A percentile compares a stretch with the other conserved stretches of the same genome.
These are phyloP conservation scores for Pilobolus umbonatus DNA, from an alignment of 192 early-diverging fungal genomes.

Conservation along the genomic window DNA sequence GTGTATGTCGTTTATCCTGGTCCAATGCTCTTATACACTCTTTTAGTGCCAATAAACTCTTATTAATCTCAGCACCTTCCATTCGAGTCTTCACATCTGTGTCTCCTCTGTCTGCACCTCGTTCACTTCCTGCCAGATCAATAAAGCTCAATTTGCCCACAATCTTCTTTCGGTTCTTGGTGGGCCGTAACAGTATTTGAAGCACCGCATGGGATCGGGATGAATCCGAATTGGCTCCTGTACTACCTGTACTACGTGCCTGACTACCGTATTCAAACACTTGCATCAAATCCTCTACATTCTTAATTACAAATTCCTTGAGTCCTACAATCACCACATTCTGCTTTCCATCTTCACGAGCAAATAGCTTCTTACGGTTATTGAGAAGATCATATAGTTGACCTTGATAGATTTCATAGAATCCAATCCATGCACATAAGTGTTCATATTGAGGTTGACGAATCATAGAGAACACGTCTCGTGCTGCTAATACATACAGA, in stretches of 20 bases:
- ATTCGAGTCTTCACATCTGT: constrained; percentile 91
- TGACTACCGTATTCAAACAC: constrained; percentile 92
- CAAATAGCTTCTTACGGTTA: constrained; percentile 84
- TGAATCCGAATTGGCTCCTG: constrained; percentile 94
- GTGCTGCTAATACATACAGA: constrained; percentile 87
- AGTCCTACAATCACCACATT: constrained; percentile 89
- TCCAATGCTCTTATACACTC: constrained; percentile 98
- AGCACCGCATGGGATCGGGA: constrained; percentile 99
- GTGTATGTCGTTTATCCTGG: constrained; percentile 91
- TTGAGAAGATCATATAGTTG: constrained; percentile 94
- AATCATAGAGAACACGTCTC: constrained; percentile 84
- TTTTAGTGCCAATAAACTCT: constrained; percentile 94
- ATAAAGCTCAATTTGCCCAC: constrained; percentile 93
- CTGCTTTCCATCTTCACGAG: constrained; percentile 94
- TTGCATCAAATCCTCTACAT: constrained; percentile 82
- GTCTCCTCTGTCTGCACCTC: constrained; percentile 95
- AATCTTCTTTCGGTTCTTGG: constrained; percentile 54
- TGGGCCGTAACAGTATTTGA: constrained; percentile 83
- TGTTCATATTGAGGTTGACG: constrained; percentile 68
- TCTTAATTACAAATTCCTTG: constrained; percentile 81
- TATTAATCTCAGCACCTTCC: constrained; percentile 99
- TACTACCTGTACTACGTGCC: constrained; percentile 90
- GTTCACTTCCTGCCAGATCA: constrained; percentile 96
- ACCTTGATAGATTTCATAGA: constrained; percentile 98
- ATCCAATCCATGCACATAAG: constrained; percentile 80